These are phyloP conservation scores for Takakia lepidozioides DNA, from an alignment of 225 moss, liverwort and hornwort genomes.

Conservation along the genomic window DNA sequence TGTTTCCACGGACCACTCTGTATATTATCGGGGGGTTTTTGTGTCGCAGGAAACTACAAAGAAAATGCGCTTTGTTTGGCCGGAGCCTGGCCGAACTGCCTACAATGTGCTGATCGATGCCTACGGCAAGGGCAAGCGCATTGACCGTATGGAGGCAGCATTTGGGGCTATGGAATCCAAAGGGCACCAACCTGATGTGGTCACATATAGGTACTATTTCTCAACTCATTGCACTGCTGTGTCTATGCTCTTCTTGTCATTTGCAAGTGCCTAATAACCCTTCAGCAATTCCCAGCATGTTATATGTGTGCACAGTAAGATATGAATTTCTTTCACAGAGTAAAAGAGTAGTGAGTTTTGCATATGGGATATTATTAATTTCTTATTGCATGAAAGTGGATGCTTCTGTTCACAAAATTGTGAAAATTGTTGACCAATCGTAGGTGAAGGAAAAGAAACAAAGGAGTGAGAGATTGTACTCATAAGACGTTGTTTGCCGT, in stretches of 20 bases:
- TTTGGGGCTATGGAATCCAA: slow-evolving; percentile 47
- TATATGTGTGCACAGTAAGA: no score
- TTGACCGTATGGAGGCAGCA: slow-evolving; percentile 50
- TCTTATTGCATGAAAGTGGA: no score
- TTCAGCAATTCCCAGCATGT: no score
- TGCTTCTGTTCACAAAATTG: no score
- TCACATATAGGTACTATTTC: slow-evolving; percentile 42
- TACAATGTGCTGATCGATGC: slow-evolving; percentile 68
- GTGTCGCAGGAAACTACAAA: slow-evolving; percentile 38
- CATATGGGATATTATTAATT: no score
- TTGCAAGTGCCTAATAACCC: not conserved
- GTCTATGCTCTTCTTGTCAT: slow-evolving; percentile 5
- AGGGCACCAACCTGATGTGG: slow-evolving; percentile 56
- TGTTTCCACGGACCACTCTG: no score
- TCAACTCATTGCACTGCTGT: slow-evolving; percentile 4
- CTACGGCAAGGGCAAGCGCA: slow-evolving; percentile 63
- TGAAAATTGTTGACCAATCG: no score
- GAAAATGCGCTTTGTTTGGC: slow-evolving; percentile 46
- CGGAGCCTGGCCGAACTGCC: slow-evolving; percentile 52
- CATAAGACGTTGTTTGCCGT: no score
- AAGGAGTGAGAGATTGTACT: no score
- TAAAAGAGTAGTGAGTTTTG: no score
- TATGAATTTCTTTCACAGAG: no score
- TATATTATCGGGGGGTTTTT: not conserved
- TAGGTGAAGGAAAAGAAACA: no score